These are phyloP conservation scores for Aspergillus unguis DNA, from an alignment of 2,329 filamentous ascomycete species.

Conservation along the genomic window DNA sequence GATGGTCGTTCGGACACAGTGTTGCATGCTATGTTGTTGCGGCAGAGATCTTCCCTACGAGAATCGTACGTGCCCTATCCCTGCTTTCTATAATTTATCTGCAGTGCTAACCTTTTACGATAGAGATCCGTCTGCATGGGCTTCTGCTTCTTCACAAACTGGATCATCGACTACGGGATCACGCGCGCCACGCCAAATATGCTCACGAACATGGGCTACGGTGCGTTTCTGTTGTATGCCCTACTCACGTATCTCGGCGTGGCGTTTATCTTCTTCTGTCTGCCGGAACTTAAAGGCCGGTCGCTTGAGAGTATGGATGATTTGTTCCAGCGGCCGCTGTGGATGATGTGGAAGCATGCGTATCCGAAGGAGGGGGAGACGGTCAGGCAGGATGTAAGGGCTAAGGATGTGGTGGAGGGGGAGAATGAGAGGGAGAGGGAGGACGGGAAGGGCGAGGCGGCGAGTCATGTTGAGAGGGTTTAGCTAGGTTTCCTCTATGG, in stretches of 20 bases:
- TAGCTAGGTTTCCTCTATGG: too few species aligned
- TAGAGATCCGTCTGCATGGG: slow-evolving; percentile 5
- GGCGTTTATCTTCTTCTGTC: slow-evolving; percentile 7
- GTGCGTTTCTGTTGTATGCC: background rate
- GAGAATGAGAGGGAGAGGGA: background rate
- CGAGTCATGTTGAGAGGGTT: background rate
- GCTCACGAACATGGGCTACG: slow-evolving; percentile 6
- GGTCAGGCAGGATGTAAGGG: background rate
- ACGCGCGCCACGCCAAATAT: slow-evolving; percentile 4
- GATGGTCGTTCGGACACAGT: slow-evolving; percentile 6
- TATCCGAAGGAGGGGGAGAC: slow-evolving; percentile 5
- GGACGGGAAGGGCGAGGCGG: background rate
- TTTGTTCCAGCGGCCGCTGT: slow-evolving; percentile 34
- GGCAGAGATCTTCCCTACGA: slow-evolving; percentile 5
- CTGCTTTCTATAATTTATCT: background rate
- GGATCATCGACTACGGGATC: slow-evolving; percentile 8
- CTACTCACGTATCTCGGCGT: slow-evolving; percentile 1
- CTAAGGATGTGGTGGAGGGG: background rate
- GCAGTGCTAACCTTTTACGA: background rate
- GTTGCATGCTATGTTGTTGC: slow-evolving; percentile 7
- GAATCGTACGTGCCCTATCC: background rate
- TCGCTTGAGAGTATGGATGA: slow-evolving; percentile 34
- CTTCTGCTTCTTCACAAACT: slow-evolving; percentile 9
- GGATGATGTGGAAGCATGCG: slow-evolving; percentile 38
- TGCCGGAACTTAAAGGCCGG: slow-evolving; percentile 5